phyloP scores from a whole-genome alignment of 805 yeast species.

The Brettanomyces naardenensis region DNA sequence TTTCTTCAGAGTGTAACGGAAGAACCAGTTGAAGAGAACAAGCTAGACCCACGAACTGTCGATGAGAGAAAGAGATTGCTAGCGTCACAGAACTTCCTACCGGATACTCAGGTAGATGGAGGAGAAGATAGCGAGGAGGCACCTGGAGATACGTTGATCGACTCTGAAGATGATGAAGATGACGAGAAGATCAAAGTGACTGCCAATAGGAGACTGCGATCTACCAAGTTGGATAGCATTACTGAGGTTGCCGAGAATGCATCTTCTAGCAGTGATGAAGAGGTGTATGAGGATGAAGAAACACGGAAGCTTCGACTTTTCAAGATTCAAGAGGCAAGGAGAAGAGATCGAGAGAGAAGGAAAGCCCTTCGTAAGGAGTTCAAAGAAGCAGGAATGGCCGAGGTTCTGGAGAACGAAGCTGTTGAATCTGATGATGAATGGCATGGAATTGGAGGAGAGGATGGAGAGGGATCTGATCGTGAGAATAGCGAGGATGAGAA shows the following conservation, averaged over 20 bases:
- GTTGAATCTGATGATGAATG: conserved; percentile 88
- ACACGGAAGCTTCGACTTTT: conserved; percentile 22
- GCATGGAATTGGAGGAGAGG: conserved; percentile 72
- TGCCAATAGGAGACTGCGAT: conserved; percentile 5
- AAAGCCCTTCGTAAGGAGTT: conserved; percentile 37
- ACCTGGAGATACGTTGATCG: conserved; percentile 6
- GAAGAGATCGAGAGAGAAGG: conserved; percentile 16
- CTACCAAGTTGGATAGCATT: conserved; percentile 23
- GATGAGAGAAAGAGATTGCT: conserved; percentile 15
- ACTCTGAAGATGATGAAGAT: conserved; percentile 12
- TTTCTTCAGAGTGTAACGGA: neutral
- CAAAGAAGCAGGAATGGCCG: conserved; percentile 48
- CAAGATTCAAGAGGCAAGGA: conserved; percentile 17
- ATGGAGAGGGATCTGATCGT: conserved; percentile 48
- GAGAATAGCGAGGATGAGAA: conserved; percentile 71
- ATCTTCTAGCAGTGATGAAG: conserved; percentile 11
- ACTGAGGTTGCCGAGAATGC: conserved; percentile 11
- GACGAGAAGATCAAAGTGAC: conserved; percentile 17
- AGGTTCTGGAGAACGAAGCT: conserved; percentile 73
- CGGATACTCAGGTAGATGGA: conserved; percentile 24
- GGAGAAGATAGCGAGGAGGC: neutral
- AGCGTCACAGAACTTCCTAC: conserved; percentile 23
- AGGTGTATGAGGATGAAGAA: conserved; percentile 31
- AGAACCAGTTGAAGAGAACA: neutral
- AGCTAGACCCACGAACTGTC: conserved; percentile 8